Conservation (phyloP, 306 rosid genomes). For the Macrotyloma uniflorum region DNA sequence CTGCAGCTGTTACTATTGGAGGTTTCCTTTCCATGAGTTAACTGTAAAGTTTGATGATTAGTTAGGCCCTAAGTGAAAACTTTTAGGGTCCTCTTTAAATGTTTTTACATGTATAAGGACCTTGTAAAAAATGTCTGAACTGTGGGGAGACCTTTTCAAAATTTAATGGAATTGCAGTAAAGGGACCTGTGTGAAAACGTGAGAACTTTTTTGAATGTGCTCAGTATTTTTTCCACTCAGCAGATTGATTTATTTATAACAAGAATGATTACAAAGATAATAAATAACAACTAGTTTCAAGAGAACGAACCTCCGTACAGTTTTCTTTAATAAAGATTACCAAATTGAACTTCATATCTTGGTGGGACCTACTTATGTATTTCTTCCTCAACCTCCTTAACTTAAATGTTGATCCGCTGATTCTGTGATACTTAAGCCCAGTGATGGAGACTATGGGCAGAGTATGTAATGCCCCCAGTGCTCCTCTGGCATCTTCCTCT, state of each 20-base stretch:
- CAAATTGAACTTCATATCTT: too few relatives aligned
- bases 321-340: too few relatives aligned
- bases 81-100: background rate
- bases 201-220: too few relatives aligned
- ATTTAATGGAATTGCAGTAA: background rate
- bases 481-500: background rate
- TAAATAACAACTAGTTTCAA: too few relatives aligned
- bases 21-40: background rate
- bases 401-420: background rate
- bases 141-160: background rate
- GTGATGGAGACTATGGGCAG: background rate
- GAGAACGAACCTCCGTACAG: too few relatives aligned
- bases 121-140: background rate
- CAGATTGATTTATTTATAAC: too few relatives aligned
- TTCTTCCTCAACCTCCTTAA: too few relatives aligned
- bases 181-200: background rate
- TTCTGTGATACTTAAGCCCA: background rate
- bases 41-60: slow-evolving; percentile 5
- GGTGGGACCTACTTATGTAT: too few relatives aligned
- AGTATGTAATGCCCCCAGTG: background rate
- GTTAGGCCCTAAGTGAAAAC: background rate
- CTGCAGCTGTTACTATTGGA: background rate
- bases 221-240: background rate
- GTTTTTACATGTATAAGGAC: background rate
- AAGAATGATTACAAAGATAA: too few relatives aligned